Base-by-base conservation (phyloP, 495 filamentous ascomycete species). In the Recurvomyces mirabilis region DNA sequence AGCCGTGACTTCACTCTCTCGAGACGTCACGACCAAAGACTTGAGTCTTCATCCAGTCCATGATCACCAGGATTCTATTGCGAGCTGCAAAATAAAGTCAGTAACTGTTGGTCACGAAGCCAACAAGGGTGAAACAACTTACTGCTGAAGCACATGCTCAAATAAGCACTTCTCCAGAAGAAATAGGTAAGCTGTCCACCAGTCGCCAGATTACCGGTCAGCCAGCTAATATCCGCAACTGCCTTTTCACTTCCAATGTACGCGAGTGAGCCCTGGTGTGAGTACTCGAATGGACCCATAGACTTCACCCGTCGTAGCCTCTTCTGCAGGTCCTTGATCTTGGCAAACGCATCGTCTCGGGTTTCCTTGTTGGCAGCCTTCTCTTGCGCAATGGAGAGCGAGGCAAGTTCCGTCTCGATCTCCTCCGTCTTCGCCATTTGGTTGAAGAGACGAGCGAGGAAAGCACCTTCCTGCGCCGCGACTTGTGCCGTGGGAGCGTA, bases 61-160 rank as follows among this genome's bases (percentile, higher is more conserved):
- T 68, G 51, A 85, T 69, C 32, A 99, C 91, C 19, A 99, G 72
- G 49, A 95, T 73, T 60, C 91, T 81, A 67, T 96, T 99, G 49
- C 91, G 82, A 32, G 79, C 81, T 86, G 51, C 31, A 52, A 35
- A 26, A n/a, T 32, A 18, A 23, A 9, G 38, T 45, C 18, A 49
- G 36, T 14, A 13, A 25, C 43, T 7, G 12, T n/a, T n/a, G n/a
- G n/a, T n/a, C n/a, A n/a, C n/a, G n/a, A n/a, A n/a, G n/a, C n/a
- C n/a, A n/a, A n/a, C n/a, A n/a, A n/a, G n/a, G 41, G 11, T 39
- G 5, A 17, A 23, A 9, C 32, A 56, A 80, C 82, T 73, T 74
- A 86, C 84, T 84, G 75, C 87, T 94, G 64, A 96, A 99, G 76
- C 88, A 95, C 91, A 99, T 99, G 75, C 82, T 93, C 65, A 99